Evolutionary conservation across 768 basidiomycete genomes (phyloP).

Genomic region (Sporobolomyces roseus): DNA sequence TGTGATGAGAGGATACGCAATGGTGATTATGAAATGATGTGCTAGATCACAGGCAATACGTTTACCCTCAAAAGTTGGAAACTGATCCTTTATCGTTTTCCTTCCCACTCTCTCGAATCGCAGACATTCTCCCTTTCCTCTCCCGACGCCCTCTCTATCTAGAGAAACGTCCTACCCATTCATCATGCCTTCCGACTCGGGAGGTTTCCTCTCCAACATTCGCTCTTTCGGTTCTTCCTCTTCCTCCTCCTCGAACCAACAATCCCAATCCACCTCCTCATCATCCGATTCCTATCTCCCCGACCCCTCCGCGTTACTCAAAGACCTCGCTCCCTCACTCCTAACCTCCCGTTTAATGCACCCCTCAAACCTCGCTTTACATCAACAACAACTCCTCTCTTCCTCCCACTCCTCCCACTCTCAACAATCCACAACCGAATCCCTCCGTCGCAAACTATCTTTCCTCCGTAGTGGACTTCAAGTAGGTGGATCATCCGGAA

Average conservation of each 20-base stretch:
- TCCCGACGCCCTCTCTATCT: background rate
- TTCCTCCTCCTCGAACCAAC: too few species aligned
- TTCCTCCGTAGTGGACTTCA: constrained; percentile 18
- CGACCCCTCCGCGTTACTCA: constrained; percentile 27
- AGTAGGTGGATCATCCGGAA: constrained; percentile 6
- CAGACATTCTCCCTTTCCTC: background rate
- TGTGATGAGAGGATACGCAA: too few species aligned
- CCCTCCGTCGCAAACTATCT: constrained; percentile 21
- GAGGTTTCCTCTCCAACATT: background rate
- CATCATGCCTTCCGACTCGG: too few species aligned
- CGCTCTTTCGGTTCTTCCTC: constrained; percentile 2
- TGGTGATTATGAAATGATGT: too few species aligned
- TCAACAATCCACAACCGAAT: background rate
- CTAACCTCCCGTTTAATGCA: constrained; percentile 17
- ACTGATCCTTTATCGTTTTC: too few species aligned
- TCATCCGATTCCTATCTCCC: constrained; percentile 35
- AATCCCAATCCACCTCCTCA: too few species aligned
- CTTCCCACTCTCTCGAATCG: too few species aligned
- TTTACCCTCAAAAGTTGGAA: too few species aligned
- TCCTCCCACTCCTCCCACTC: background rate
- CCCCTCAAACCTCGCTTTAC: constrained; percentile 1
- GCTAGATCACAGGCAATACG: too few species aligned
- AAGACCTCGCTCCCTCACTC: constrained; percentile 23
- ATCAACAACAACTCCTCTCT: constrained; percentile 19
- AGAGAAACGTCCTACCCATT: too few species aligned